phyloP scores from a whole-genome alignment of 2,329 filamentous ascomycete genomes.

The Xylaria sp. region DNA sequence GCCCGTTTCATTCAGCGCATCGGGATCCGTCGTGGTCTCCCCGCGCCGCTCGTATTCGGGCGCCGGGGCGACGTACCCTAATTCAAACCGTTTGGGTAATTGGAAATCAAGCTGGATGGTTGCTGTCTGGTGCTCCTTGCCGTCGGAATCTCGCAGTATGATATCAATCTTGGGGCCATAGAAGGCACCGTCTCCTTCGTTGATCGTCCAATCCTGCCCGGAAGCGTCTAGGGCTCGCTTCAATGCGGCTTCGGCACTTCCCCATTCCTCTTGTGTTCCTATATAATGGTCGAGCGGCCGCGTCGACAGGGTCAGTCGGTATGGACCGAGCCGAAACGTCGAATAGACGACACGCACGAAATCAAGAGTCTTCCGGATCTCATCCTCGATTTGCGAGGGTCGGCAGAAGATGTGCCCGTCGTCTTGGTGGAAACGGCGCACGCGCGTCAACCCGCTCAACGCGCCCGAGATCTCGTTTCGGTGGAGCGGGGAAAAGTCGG shows the following conservation, averaged over 20 bases:
- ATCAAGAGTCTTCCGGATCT: conserved; percentile 58
- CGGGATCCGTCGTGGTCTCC: conserved; percentile 60
- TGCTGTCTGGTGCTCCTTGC: conserved; percentile 88
- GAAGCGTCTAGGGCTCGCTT: conserved; percentile 70
- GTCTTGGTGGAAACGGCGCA: conserved; percentile 94
- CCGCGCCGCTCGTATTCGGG: conserved; percentile 69
- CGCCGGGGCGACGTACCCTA: conserved; percentile 78
- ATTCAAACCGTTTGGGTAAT: conserved; percentile 81
- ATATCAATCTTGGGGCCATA: conserved; percentile 95
- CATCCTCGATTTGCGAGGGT: conserved; percentile 67
- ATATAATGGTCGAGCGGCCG: conserved; percentile 81
- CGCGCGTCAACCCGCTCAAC: conserved; percentile 88
- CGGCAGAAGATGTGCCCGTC: conserved; percentile 97
- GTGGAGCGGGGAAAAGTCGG: conserved; percentile 95
- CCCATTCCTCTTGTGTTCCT: conserved; percentile 74
- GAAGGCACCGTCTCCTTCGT: conserved; percentile 86
- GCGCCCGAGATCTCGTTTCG: conserved; percentile 95
- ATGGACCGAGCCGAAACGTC: conserved; percentile 77
- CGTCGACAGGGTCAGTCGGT: conserved; percentile 82
- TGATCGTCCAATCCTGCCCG: conserved; percentile 77
- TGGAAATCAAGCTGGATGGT: conserved; percentile 93
- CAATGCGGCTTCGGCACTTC: conserved; percentile 74
- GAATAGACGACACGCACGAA: conserved; percentile 61
- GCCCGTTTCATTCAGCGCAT: conserved; percentile 63
- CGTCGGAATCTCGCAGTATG: conserved; percentile 79